A percentile compares a stretch with the other conserved stretches of the same genome.
These are phyloP conservation scores for Fraxinus albicans DNA, from an alignment of 305 asterid genomes.

Conservation along the genomic window DNA sequence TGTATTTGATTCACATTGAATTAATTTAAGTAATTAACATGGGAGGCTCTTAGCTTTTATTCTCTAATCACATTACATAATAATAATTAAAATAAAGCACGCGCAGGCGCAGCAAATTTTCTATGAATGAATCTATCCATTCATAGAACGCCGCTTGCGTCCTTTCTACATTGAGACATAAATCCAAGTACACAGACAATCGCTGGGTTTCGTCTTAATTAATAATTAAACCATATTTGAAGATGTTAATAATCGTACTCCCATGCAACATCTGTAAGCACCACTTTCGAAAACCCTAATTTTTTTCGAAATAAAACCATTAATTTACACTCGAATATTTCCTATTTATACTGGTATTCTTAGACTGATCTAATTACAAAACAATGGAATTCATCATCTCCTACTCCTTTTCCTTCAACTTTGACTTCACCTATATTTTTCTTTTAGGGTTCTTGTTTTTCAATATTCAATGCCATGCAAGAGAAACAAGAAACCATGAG, in stretches of 20 bases:
- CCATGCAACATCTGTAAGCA: constrained; percentile 23
- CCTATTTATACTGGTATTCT: constrained; percentile 30
- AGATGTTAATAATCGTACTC: background rate
- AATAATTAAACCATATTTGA: background rate
- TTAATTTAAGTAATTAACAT: constrained; percentile 8
- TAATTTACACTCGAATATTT: background rate
- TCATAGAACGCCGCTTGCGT: constrained; percentile 13
- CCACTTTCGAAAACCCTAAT: background rate
- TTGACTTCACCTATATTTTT: background rate
- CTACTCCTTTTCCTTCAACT: background rate
- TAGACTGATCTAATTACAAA: background rate
- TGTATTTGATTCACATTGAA: constrained; percentile 5
- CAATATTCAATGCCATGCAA: constrained; percentile 35
- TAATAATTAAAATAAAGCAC: constrained; percentile 25
- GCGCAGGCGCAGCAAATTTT: constrained; percentile 23
- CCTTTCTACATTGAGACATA: constrained; percentile 21
- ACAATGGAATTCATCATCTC: background rate
- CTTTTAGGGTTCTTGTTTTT: constrained; percentile 26
- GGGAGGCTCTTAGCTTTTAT: background rate
- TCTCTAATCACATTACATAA: background rate
- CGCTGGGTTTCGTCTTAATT: background rate
- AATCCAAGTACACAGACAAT: constrained; percentile 10
- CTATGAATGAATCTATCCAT: constrained; percentile 15
- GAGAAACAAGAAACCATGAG: constrained; percentile 11
- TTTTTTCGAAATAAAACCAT: background rate